These are phyloP conservation scores for Rhododendron vialii DNA, from an alignment of 148 eudicot genomes.

Conservation along the genomic window DNA sequence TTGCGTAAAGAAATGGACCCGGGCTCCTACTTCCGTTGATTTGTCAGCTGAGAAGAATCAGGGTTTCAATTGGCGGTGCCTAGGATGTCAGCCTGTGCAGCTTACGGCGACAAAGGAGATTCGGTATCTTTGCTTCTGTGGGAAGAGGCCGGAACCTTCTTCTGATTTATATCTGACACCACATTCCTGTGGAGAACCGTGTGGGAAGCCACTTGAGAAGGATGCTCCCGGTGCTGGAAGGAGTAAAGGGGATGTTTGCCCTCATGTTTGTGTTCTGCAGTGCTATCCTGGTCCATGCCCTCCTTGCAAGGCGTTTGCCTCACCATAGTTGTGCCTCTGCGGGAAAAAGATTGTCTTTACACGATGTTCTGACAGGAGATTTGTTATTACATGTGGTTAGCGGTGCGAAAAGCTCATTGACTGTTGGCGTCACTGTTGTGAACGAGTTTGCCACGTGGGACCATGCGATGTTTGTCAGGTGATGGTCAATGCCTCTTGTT, in stretches of 20 bases:
- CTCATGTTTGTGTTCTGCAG: constrained; percentile 86
- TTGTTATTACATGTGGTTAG: constrained; percentile 77
- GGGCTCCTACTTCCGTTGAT: constrained; percentile 86
- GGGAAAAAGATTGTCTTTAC: constrained; percentile 73
- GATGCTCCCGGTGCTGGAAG: constrained; percentile 37
- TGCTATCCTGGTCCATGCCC: constrained; percentile 98
- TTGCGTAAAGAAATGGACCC: constrained; percentile 95
- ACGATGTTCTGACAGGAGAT: constrained; percentile 70
- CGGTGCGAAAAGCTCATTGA: constrained; percentile 62
- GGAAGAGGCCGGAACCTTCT: constrained; percentile 89
- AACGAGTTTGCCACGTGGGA: constrained; percentile 66
- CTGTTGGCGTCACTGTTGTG: constrained; percentile 75
- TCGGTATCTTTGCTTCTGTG: constrained; percentile 84
- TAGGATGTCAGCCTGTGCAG: constrained; percentile 91
- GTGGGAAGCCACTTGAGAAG: constrained; percentile 85
- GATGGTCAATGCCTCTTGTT: constrained; percentile 64
- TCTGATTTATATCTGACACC: constrained; percentile 90
- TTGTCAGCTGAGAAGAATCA: constrained; percentile 72
- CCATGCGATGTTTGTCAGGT: constrained; percentile 73
- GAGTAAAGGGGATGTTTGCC: constrained; percentile 64
- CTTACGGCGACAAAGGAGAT: constrained; percentile 67
- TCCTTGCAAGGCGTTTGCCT: constrained; percentile 95
- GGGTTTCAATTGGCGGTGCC: constrained; percentile 94
- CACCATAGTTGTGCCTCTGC: constrained; percentile 76
- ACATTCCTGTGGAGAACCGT: constrained; percentile 91